These are phyloP conservation scores for Paecilomyces formosus DNA, from an alignment of 2,329 filamentous ascomycete genomes.

Conservation along the genomic window DNA sequence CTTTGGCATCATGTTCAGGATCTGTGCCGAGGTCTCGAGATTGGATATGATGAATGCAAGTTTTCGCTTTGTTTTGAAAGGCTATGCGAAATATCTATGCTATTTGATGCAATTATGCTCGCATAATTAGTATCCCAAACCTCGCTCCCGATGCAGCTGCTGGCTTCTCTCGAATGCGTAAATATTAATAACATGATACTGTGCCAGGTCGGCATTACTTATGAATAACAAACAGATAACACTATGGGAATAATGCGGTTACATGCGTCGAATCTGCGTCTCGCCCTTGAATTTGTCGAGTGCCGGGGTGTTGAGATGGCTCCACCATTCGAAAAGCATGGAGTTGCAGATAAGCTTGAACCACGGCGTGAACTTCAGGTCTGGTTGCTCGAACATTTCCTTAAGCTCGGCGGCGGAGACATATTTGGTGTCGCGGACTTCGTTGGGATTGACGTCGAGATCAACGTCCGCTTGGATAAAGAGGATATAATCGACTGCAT, in stretches of 20 bases:
- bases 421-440: slow-evolving; percentile 78
- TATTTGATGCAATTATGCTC: neutral
- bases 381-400: slow-evolving; percentile 72
- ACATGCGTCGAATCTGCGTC: slow-evolving; percentile 81
- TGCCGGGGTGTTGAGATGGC: slow-evolving; percentile 64
- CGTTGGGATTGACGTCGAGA: slow-evolving; percentile 73
- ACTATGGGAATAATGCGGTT: slow-evolving; percentile 4
- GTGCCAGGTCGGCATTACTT: neutral
- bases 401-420: slow-evolving; percentile 77
- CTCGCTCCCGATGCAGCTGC: neutral
- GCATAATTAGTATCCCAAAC: neutral
- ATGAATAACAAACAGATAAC: neutral
- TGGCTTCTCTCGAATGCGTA: neutral
- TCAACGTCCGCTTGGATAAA: slow-evolving; percentile 95
- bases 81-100: neutral
- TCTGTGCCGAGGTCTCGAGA: neutral
- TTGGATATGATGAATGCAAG: neutral
- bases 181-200: neutral
- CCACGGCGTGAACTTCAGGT: slow-evolving; percentile 89
- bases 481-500: slow-evolving; percentile 88
- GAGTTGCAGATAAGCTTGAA: slow-evolving; percentile 98
- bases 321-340: slow-evolving; percentile 98
- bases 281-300: slow-evolving; percentile 83
- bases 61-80: neutral
- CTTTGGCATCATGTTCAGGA: no score